A percentile compares a stretch with the other conserved stretches of the same genome.
These are phyloP conservation scores for Colletotrichum eremochloae DNA, from an alignment of 2,329 filamentous ascomycete genomes.

Conservation along the genomic window DNA sequence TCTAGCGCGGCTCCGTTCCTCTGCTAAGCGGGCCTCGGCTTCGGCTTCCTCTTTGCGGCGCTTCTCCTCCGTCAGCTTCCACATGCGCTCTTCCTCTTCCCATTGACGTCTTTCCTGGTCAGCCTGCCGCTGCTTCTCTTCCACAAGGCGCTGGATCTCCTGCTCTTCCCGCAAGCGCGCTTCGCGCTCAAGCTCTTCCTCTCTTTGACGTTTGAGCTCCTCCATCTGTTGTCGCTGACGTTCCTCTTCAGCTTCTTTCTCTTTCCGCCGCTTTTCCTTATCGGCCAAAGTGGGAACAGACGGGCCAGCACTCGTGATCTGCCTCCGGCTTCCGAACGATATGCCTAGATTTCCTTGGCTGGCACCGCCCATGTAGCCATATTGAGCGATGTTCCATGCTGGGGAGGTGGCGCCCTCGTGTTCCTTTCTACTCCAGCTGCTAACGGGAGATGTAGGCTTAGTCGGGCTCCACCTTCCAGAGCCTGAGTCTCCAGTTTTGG, in stretches of 20 bases:
- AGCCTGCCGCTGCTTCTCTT: conserved; percentile 70
- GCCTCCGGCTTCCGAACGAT: conserved; percentile 88
- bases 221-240: conserved; percentile 68
- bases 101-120: conserved; percentile 79
- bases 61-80: conserved; percentile 82
- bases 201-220: conserved; percentile 63
- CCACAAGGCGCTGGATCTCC: conserved; percentile 70
- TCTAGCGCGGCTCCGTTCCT: conserved; percentile 74
- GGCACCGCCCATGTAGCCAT: conserved; percentile 97
- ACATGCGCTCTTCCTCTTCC: conserved; percentile 82
- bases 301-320: conserved; percentile 89
- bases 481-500: conserved; percentile 66
- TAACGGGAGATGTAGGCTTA: conserved; percentile 74
- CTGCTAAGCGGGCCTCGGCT: conserved; percentile 74
- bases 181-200: conserved; percentile 68
- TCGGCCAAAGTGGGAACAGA: conserved; percentile 85
- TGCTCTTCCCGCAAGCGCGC: conserved; percentile 75
- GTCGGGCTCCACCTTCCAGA: conserved; percentile 73
- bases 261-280: conserved; percentile 78
- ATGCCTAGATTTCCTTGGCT: conserved; percentile 97
- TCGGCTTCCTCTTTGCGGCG: conserved; percentile 80
- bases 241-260: conserved; percentile 71
- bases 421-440: conserved; percentile 89
- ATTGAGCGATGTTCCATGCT: conserved; percentile 98
- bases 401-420: conserved; percentile 86